Base-by-base conservation (phyloP, 495 filamentous ascomycete species). In the Paragyromitra xinjiangensis region DNA sequence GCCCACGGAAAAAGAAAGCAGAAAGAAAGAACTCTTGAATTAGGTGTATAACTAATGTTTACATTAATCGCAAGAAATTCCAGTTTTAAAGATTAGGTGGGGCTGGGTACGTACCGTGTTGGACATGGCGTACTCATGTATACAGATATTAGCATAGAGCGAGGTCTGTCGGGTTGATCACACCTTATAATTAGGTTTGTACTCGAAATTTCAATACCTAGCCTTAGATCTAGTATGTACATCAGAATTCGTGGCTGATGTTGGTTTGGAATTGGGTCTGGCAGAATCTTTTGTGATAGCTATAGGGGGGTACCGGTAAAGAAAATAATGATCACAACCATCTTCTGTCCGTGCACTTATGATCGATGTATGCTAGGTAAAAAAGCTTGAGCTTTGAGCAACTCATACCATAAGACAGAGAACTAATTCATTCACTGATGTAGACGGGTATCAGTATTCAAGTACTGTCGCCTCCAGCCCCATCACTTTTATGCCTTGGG, bases 31-130 rank as follows among this genome's bases (percentile, higher is more conserved):
- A 34, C 29, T 6, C 3, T 51, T 67, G 48, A 9, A 37, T 24
- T 5, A 40, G 16, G 56, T 63, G 34, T 39, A 29, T 71, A 29
- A 37, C 42, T 63, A 71, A 63, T n/a, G 37, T 34, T 37, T 29
- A 7, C 24, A 34, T 42, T n/a, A 39, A 11, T 8, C 14, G 11
- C 29, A 22, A 29, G n/a, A 40, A 12, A 37, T 62, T 71, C 42
- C 11, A n/a, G 26, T 44, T 63, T 34, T 34, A 12, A 40, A 16
- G 29, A 63, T 61, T 24, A 44, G 39, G 34, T 45, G 44, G 69
- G 39, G 3, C 45, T 56, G 42, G 11, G 48, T n/a, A 64, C 51
- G 48, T n/a, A 64, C 51, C 2, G 64, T 40, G 58, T 14, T 44
- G 67, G 29, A 37, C 37, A 51, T n/a, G 14, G 14, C n/a, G 29